Evolutionary conservation across 768 basidiomycete species (phyloP).

Genomic region (Neoboletus magnificus): DNA sequence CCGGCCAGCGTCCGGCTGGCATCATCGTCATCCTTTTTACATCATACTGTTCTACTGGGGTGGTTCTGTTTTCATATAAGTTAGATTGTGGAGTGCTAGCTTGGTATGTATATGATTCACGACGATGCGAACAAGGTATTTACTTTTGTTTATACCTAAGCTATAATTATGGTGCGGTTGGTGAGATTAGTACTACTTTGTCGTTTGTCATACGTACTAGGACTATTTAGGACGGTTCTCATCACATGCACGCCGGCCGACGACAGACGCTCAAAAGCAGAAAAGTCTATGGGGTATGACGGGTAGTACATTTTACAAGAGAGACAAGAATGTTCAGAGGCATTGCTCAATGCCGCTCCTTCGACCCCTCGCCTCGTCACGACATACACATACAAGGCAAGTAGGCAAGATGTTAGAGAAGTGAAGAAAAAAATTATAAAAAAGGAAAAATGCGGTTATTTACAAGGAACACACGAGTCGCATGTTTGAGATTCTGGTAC

Average conservation of each 20-base stretch:
- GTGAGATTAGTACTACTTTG: background rate
- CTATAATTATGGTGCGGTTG: no score
- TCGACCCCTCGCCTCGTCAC: conserved; percentile 15
- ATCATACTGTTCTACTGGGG: background rate
- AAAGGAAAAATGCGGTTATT: conserved; percentile 12
- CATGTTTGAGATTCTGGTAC: background rate
- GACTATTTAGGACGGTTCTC: background rate
- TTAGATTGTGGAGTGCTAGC: background rate
- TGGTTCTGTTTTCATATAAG: background rate
- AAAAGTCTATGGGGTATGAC: conserved; percentile 28
- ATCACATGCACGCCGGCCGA: background rate
- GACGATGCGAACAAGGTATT: no score
- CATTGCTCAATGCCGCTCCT: conserved; percentile 16
- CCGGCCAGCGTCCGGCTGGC: background rate
- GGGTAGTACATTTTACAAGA: conserved; percentile 22
- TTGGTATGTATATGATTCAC: background rate
- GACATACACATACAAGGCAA: conserved; percentile 26
- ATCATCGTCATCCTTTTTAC: background rate
- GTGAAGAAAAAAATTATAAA: background rate
- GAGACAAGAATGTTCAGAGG: conserved; percentile 19
- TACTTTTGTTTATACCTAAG: no score
- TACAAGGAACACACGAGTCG: conserved; percentile 19
- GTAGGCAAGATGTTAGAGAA: conserved; percentile 14
- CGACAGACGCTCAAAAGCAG: background rate
- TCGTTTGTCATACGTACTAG: background rate